Evolutionary conservation across 768 basidiomycete genomes (phyloP), one percentile per base, ranked within the genome.

Genomic region (Calocera cornea): DNA sequence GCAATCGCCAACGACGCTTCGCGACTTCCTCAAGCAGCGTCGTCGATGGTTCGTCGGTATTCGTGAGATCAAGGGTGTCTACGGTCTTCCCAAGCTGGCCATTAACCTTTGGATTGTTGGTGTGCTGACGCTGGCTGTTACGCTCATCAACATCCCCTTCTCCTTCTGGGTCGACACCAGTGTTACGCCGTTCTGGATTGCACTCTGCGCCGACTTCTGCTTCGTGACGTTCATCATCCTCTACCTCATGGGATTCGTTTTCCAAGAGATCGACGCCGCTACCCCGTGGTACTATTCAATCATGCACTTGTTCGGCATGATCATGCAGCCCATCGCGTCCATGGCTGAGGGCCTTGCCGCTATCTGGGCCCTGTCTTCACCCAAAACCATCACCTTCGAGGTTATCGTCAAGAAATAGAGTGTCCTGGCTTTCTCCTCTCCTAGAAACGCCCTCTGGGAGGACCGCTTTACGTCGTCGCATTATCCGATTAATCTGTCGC

Each of bases 1-100:
- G 70, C 74, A 74, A 69, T 72, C 71, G 64, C 74, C 74, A 19
- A 71, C 70, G 16, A 75, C 74, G 24, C 70, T 75, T 1, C 72
- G 72, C 40, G 74, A 75, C 69, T 75, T 75, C 72, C 72, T 75
- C 68, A 75, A 75, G 74, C 74, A 75, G 70, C 74, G 74, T 72
- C 72, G 74, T 64, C 71, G 74, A 69, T 75, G 74, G 74, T 75
- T 74, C 71, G 73, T 75, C 71, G 72, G 72, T 67, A 73, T 74
- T 16, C 72, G 70, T 24, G 72, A 71, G 66, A 72, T 72, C 70
- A 74, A 75, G 72, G 74, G 74, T 33, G 71, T 75, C 19, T 74
- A 75, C 72, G 74, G 74, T 54, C 69, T 75, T 1, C 74, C 74
- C 0, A 68, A 75, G 68, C 70, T 75, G 38, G 74, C 74, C 64